Conservation (phyloP, 106 monocot species). For the Triglochin maritima region DNA sequence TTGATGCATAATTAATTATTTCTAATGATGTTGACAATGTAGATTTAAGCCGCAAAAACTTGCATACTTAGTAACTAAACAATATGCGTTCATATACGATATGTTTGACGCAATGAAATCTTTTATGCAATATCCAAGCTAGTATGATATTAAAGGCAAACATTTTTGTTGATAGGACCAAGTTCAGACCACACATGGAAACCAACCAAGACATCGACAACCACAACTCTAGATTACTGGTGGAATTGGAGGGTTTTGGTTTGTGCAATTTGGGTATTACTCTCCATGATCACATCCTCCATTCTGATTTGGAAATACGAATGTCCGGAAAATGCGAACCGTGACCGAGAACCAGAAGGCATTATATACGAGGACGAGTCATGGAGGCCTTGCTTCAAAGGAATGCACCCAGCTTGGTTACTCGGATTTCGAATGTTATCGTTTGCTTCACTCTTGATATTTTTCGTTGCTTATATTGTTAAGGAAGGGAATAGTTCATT, state of each 20-base stretch:
- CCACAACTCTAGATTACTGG: slow-evolving; percentile 44
- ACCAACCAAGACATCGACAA: slow-evolving; percentile 31
- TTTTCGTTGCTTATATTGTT: slow-evolving; percentile 25
- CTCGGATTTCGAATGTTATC: slow-evolving; percentile 37
- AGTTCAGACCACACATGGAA: slow-evolving; percentile 33
- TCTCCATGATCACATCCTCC: slow-evolving; percentile 30
- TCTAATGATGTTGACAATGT: background rate
- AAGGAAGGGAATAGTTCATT: slow-evolving; percentile 32
- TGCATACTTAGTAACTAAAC: background rate
- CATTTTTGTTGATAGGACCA: too few species aligned
- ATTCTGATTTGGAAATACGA: slow-evolving; percentile 61
- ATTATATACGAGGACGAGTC: slow-evolving; percentile 42
- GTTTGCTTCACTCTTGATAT: slow-evolving; percentile 34
- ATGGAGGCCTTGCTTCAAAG: slow-evolving; percentile 68
- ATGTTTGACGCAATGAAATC: background rate
- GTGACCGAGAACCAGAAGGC: slow-evolving; percentile 17
- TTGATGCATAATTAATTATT: too few species aligned
- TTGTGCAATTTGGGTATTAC: slow-evolving; percentile 47
- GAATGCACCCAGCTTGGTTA: slow-evolving; percentile 61
- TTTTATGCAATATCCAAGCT: slow-evolving; percentile 12
- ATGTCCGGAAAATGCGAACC: slow-evolving; percentile 9
- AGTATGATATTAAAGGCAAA: too few species aligned
- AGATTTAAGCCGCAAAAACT: background rate
- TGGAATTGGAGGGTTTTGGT: slow-evolving; percentile 56
- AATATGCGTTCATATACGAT: background rate